Percentiles rank a stretch among this genome's conserved stretches.
Evolutionary conservation across 345 rosid genomes (phyloP).

Genomic region (Bruguiera sexangula): DNA sequence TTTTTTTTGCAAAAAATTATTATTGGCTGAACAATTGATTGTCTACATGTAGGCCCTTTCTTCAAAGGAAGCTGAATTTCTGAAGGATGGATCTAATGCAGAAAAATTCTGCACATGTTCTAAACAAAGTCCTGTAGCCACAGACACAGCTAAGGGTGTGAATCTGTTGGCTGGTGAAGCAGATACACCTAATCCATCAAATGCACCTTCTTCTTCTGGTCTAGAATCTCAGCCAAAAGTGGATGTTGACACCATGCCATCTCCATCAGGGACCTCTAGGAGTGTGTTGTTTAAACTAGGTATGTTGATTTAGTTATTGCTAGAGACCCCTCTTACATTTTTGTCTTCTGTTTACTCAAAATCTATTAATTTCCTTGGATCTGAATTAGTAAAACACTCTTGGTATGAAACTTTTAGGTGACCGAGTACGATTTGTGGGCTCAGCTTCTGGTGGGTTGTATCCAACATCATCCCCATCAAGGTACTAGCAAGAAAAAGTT

Average conservation of each 20-base stretch:
- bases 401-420: conserved; percentile 48
- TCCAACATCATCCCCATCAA: conserved; percentile 44
- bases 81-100: conserved; percentile 57
- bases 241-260: conserved; percentile 48
- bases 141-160: conserved; percentile 43
- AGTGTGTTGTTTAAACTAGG: conserved; percentile 63
- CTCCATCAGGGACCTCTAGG: conserved; percentile 47
- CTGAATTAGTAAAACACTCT: conserved; percentile 7
- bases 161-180: conserved; percentile 48
- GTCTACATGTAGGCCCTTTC: conserved; percentile 56
- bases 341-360: neutral
- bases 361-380: conserved; percentile 13
- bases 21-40: conserved; percentile 22
- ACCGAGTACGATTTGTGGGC: conserved; percentile 58
- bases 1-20: conserved; percentile 5
- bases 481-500: conserved; percentile 37
- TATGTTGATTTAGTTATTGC: conserved; percentile 26
- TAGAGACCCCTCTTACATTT: neutral
- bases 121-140: conserved; percentile 41
- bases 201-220: conserved; percentile 41
- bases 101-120: conserved; percentile 53
- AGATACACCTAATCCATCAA: conserved; percentile 52
- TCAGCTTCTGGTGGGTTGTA: conserved; percentile 45
- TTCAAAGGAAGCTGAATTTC: conserved; percentile 70
- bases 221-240: conserved; percentile 58